phyloP scores from a whole-genome alignment of 768 basidiomycete genomes.

The Rhizopogon vulgaris region DNA sequence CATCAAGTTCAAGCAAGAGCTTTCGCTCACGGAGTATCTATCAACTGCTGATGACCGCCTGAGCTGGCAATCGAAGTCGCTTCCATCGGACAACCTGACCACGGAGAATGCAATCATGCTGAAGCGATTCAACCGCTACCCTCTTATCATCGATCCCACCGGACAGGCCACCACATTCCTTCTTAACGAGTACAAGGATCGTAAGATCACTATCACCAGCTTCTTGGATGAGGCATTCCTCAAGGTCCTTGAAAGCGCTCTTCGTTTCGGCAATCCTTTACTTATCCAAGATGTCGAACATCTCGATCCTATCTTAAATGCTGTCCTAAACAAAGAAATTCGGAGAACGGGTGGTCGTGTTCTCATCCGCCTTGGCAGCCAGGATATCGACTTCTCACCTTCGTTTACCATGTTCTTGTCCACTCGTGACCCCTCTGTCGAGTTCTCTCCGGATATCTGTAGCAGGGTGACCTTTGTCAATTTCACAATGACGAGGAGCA shows the following conservation, averaged over 20 bases:
- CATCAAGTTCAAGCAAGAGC: slow-evolving; percentile 87
- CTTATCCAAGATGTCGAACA: slow-evolving; percentile 98
- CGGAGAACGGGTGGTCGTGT: slow-evolving; percentile 95
- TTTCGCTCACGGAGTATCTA: slow-evolving; percentile 91
- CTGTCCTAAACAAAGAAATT: slow-evolving; percentile 95
- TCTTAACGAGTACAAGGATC: slow-evolving; percentile 89
- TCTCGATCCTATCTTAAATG: slow-evolving; percentile 94
- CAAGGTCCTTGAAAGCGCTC: slow-evolving; percentile 96
- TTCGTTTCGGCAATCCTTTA: slow-evolving; percentile 96
- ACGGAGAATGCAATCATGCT: slow-evolving; percentile 99
- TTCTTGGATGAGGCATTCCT: slow-evolving; percentile 99
- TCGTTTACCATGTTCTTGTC: slow-evolving; percentile 99
- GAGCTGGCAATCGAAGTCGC: slow-evolving; percentile 89
- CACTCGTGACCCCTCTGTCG: slow-evolving; percentile 93
- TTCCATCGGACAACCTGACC: slow-evolving; percentile 94
- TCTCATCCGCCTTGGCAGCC: slow-evolving; percentile 90
- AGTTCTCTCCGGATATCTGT: slow-evolving; percentile 98
- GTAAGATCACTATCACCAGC: slow-evolving; percentile 96
- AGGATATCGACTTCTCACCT: slow-evolving; percentile 99
- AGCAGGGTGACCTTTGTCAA: slow-evolving; percentile 95
- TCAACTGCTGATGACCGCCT: slow-evolving; percentile 96
- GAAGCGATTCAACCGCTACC: slow-evolving; percentile 95
- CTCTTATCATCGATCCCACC: slow-evolving; percentile 95
- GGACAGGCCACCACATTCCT: slow-evolving; percentile 95
- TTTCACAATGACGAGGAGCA: slow-evolving; percentile 98